Evolutionary conservation across 352 stramenopile species (phyloP).

Genomic region (Phytophthora capsici): DNA sequence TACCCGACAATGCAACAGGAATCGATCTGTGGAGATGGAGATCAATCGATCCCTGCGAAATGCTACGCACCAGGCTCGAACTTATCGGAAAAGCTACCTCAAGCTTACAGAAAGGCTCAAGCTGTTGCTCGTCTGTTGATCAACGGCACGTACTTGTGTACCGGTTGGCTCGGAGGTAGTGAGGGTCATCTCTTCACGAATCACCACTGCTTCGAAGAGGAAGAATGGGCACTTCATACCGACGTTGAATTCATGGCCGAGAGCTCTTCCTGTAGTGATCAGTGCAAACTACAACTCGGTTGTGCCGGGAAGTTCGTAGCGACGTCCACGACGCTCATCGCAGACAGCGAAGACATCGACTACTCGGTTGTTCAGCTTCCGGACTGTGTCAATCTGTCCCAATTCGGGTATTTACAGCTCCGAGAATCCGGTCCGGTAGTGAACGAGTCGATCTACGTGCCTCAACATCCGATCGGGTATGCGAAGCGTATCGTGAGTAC

Average conservation of each 20-base stretch:
- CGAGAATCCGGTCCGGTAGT: conserved; percentile 39
- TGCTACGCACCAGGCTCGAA: conserved; percentile 46
- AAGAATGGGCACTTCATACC: conserved; percentile 33
- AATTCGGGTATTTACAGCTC: conserved; percentile 68
- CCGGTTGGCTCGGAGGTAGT: conserved; percentile 65
- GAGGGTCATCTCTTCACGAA: conserved; percentile 79
- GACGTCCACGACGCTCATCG: conserved; percentile 53
- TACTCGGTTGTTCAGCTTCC: conserved; percentile 70
- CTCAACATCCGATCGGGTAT: conserved; percentile 55
- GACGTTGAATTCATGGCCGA: conserved; percentile 74
- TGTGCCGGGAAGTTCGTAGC: conserved; percentile 56
- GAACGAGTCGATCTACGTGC: conserved; percentile 67
- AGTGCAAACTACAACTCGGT: conserved; percentile 49
- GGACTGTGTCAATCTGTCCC: conserved; percentile 30
- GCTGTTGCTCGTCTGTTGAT: conserved; percentile 69
- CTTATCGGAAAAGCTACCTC: conserved; percentile 31
- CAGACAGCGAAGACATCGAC: conserved; percentile 45
- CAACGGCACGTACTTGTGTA: conserved; percentile 57
- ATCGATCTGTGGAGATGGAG: conserved; percentile 54
- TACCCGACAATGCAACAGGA: conserved; percentile 42
- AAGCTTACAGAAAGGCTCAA: conserved; percentile 48
- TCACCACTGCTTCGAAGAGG: conserved; percentile 61
- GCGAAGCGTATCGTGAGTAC: conserved; percentile 61
- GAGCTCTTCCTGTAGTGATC: conserved; percentile 49
- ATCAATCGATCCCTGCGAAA: conserved; percentile 61